Percentiles rank a stretch among this genome's conserved stretches.
Conservation (phyloP, 345 rosid genomes). For the Gossypium ekmanianum region DNA sequence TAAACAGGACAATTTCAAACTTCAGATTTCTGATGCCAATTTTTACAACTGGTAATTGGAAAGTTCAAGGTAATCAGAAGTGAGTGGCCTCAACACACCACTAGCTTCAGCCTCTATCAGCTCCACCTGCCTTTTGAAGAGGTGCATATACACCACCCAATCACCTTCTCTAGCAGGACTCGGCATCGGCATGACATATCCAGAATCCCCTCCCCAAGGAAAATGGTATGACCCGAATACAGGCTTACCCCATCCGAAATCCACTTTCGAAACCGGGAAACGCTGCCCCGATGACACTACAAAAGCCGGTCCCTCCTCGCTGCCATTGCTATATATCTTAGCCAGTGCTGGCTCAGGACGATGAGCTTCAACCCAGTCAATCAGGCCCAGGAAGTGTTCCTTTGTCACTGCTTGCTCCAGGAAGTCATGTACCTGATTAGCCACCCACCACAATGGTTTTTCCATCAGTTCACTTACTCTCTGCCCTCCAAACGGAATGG, state of each 20-base stretch:
- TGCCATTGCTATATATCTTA: slow-evolving; percentile 38
- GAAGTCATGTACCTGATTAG: slow-evolving; percentile 45
- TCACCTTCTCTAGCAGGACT: slow-evolving; percentile 47
- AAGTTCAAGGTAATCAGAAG: background rate
- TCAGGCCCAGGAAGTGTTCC: slow-evolving; percentile 60
- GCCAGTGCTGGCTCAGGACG: slow-evolving; percentile 43
- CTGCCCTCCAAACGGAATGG: slow-evolving; percentile 43
- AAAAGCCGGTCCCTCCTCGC: slow-evolving; percentile 42
- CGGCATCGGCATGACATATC: slow-evolving; percentile 72
- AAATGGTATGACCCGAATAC: slow-evolving; percentile 56
- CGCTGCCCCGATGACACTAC: slow-evolving; percentile 64
- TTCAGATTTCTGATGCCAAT: too few relatives aligned
- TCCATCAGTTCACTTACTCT: slow-evolving; percentile 24
- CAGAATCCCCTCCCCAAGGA: slow-evolving; percentile 50
- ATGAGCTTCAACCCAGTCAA: slow-evolving; percentile 69
- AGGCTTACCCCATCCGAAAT: slow-evolving; percentile 63
- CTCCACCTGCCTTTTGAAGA: background rate
- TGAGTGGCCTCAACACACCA: slow-evolving; percentile 1
- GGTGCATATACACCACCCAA: slow-evolving; percentile 54
- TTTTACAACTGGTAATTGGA: too few relatives aligned
- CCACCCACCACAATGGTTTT: slow-evolving; percentile 44
- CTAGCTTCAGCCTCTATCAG: slow-evolving; percentile 7
- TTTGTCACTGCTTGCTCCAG: slow-evolving; percentile 29
- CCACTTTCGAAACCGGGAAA: slow-evolving; percentile 36
- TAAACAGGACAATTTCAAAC: background rate